Percentiles rank a stretch among this genome's conserved stretches.
Evolutionary conservation across 768 basidiomycete species (phyloP).

Genomic region (Agaricus sinodeliciosus): DNA sequence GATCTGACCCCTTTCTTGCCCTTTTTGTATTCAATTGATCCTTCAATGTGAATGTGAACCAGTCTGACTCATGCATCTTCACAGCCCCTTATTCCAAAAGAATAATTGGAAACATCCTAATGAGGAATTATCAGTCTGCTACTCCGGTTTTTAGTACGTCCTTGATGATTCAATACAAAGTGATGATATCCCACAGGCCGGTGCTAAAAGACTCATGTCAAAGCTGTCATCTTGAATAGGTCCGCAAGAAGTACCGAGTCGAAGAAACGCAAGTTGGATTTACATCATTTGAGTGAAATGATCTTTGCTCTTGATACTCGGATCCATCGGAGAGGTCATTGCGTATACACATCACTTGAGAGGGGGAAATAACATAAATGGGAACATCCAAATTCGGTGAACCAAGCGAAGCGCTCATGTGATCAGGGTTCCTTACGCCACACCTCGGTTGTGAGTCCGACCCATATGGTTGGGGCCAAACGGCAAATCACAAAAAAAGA

Average conservation of each 20-base stretch:
- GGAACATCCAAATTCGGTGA: too few species aligned
- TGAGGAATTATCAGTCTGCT: not conserved
- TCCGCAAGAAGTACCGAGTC: not conserved
- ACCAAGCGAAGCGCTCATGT: too few species aligned
- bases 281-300: not conserved
- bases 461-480: too few species aligned
- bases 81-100: too few species aligned
- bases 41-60: not conserved
- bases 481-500: too few species aligned
- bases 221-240: not conserved
- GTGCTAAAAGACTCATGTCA: not conserved
- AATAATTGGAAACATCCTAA: too few species aligned
- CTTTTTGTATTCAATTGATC: not conserved
- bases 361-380: too few species aligned
- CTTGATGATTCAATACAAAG: too few species aligned
- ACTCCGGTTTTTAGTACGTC: not conserved
- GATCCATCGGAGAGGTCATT: not conserved
- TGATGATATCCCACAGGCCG: not conserved
- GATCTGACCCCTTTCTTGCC: conserved; percentile 8
- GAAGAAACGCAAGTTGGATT: too few species aligned
- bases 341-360: not conserved
- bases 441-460: too few species aligned
- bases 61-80: not conserved
- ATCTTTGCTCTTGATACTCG: not conserved
- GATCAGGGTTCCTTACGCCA: too few species aligned